Conservation (phyloP, 208 protist species). For the Entamoeba histolytica region DNA sequence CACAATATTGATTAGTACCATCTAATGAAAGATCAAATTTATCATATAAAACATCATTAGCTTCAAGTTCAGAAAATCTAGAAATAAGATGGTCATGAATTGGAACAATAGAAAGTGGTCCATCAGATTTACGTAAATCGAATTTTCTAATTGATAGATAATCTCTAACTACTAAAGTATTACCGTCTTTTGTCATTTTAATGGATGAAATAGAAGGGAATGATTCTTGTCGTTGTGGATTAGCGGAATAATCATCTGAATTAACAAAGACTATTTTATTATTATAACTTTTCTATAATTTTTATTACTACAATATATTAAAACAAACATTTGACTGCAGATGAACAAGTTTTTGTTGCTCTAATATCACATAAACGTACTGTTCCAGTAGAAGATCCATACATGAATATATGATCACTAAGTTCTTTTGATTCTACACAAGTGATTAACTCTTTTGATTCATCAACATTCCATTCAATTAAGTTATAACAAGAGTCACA, state of each 20-base stretch:
- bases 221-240: slow-evolving; percentile 39
- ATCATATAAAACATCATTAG: slow-evolving; percentile 66
- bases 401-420: slow-evolving; percentile 48
- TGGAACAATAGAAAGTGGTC: slow-evolving; percentile 44
- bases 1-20: slow-evolving; percentile 32
- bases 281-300: background rate
- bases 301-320: background rate
- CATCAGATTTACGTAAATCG: slow-evolving; percentile 45
- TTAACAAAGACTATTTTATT: background rate
- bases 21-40: slow-evolving; percentile 58
- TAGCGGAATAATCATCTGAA: background rate
- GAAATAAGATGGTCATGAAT: slow-evolving; percentile 53
- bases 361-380: slow-evolving; percentile 26
- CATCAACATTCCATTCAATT: slow-evolving; percentile 60
- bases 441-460: slow-evolving; percentile 65
- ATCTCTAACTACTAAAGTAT: slow-evolving; percentile 54
- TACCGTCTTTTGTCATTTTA: slow-evolving; percentile 49
- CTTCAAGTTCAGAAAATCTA: slow-evolving; percentile 60
- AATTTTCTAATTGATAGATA: slow-evolving; percentile 59
- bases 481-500: slow-evolving; percentile 38
- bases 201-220: slow-evolving; percentile 54
- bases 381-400: slow-evolving; percentile 41
- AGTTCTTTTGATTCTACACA: slow-evolving; percentile 50
- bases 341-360: slow-evolving; percentile 41
- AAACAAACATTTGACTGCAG: slow-evolving; percentile 30